phyloP scores from a whole-genome alignment of 2,329 filamentous ascomycete species.

The Gyromitra esculenta region DNA sequence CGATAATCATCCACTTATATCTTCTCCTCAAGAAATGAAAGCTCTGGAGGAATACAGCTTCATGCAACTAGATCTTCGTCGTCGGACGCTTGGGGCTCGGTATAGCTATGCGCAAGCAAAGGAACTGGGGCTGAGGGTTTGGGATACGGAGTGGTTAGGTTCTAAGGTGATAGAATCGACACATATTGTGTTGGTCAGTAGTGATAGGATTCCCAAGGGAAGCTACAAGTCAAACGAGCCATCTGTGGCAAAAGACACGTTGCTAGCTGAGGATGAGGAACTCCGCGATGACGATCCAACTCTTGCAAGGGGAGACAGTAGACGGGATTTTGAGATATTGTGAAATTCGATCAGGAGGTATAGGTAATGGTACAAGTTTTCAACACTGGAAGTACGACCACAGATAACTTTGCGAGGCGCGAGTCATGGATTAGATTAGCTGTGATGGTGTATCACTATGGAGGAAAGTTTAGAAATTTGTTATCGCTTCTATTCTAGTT shows the following conservation, averaged over 20 bases:
- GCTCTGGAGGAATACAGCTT: neutral
- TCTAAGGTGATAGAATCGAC: neutral
- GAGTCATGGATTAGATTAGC: neutral
- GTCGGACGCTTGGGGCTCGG: neutral
- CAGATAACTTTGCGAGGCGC: neutral
- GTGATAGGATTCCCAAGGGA: constrained; percentile 10
- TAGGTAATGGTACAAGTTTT: neutral
- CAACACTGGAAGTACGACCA: neutral
- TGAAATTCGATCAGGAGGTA: neutral
- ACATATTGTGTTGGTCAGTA: constrained; percentile 5
- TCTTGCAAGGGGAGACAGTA: neutral
- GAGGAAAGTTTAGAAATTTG: too few species aligned
- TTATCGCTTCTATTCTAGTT: too few species aligned
- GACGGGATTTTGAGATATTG: neutral
- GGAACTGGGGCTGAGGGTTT: neutral
- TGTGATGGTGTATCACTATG: neutral
- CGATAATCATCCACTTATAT: neutral
- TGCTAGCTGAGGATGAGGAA: too few species aligned
- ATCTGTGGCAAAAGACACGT: neutral
- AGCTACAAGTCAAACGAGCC: neutral
- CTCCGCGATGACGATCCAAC: neutral
- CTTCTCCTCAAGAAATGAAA: neutral
- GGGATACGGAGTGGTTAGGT: constrained; percentile 11
- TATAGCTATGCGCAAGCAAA: constrained; percentile 12
- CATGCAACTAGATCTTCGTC: neutral